phyloP scores from a whole-genome alignment of 2,329 filamentous ascomycete genomes.

The Botrytis cinerea region DNA sequence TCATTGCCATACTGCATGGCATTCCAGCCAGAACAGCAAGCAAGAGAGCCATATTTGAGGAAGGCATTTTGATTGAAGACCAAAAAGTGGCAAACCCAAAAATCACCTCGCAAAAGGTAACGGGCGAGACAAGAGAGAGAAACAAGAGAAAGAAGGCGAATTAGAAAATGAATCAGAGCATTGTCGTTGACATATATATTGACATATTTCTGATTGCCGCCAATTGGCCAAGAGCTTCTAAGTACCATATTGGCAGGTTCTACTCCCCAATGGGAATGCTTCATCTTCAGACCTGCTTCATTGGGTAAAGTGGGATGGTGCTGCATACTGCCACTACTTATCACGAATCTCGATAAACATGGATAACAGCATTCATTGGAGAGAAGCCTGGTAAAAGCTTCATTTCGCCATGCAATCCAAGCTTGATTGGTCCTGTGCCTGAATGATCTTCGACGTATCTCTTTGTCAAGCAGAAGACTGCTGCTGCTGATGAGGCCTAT shows the following conservation, averaged over 20 bases:
- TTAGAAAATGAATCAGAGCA: background rate
- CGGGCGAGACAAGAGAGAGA: background rate
- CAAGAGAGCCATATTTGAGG: background rate
- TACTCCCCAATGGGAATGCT: background rate
- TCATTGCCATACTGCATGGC: background rate
- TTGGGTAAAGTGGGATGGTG: background rate
- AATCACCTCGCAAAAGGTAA: background rate
- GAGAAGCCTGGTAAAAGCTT: background rate
- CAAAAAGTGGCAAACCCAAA: background rate
- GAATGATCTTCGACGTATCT: background rate
- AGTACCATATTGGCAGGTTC: constrained; percentile 14
- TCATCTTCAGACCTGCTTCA: constrained; percentile 9
- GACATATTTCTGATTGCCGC: background rate
- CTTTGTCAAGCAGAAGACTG: background rate
- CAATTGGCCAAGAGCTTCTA: constrained; percentile 2
- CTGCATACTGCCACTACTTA: background rate
- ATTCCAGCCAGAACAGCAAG: background rate
- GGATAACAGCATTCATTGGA: background rate
- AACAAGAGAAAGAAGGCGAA: background rate
- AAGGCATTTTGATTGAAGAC: constrained; percentile 14
- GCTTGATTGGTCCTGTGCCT: background rate
- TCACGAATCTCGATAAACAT: constrained; percentile 14
- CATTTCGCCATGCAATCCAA: background rate
- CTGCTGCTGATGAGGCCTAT: background rate
- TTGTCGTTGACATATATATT: constrained; percentile 4